Conservation (phyloP, 306 rosid genomes). For the Rosa lucieae region DNA sequence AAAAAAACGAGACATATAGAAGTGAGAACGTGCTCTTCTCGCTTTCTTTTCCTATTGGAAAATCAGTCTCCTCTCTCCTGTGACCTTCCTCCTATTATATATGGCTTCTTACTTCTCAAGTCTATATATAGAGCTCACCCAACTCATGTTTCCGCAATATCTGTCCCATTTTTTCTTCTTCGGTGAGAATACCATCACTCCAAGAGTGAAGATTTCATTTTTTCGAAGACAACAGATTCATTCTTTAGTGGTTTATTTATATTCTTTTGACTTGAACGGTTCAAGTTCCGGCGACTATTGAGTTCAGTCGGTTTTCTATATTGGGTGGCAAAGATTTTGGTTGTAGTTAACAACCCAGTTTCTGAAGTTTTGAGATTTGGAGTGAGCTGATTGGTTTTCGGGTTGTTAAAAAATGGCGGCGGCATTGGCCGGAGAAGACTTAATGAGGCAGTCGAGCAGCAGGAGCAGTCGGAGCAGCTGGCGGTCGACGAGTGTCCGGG, state of each 20-base stretch:
- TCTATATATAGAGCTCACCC: not conserved
- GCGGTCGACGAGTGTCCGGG: conserved; percentile 51
- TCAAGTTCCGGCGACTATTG: not conserved
- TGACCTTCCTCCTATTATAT: not conserved
- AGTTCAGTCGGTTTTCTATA: not conserved
- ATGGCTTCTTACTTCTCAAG: not conserved
- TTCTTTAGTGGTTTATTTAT: not conserved
- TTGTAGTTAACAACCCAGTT: not conserved
- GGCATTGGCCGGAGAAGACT: conserved; percentile 37
- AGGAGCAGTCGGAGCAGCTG: conserved; percentile 49
- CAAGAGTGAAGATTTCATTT: not conserved
- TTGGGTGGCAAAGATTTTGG: conserved; percentile 1
- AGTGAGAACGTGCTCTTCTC: not conserved
- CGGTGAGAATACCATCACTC: not conserved
- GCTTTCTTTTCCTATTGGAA: not conserved
- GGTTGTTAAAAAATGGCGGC: conserved; percentile 28
- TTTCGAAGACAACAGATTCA: not conserved
- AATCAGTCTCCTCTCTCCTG: too few species aligned
- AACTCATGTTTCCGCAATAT: not conserved
- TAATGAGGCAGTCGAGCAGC: conserved; percentile 39
- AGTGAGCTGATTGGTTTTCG: not conserved
- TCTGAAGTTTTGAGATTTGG: not conserved
- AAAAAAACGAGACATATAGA: not conserved
- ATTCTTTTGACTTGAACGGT: not conserved
- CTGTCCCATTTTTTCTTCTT: not conserved